These are phyloP conservation scores for Hebeloma cylindrosporum DNA, from an alignment of 768 basidiomycete species.

Conservation along the genomic window DNA sequence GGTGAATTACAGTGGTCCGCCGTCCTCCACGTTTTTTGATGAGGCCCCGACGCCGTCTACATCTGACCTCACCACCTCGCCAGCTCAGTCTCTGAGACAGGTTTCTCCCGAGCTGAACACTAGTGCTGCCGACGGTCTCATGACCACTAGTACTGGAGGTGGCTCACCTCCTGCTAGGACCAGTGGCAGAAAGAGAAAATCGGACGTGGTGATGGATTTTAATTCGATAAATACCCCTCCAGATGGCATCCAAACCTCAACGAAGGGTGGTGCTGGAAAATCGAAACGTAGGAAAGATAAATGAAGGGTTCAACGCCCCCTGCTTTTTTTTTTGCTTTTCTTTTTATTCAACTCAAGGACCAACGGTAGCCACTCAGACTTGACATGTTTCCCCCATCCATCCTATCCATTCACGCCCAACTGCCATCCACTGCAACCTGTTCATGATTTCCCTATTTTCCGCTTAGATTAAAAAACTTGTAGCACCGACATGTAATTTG, in stretches of 20 bases:
- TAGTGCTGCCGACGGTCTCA: conserved; percentile 7
- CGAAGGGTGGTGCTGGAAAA: conserved; percentile 8
- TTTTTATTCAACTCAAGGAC: too few species aligned
- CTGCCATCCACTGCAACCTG: too few species aligned
- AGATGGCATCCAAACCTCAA: background rate
- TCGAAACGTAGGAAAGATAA: conserved; percentile 26
- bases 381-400: too few species aligned
- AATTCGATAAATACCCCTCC: conserved; percentile 12
- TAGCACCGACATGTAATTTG: too few species aligned
- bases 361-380: too few species aligned
- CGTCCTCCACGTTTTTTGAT: conserved; percentile 28
- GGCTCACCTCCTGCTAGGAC: background rate
- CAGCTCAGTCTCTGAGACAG: conserved; percentile 22
- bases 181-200: conserved; percentile 39
- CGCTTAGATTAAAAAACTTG: too few species aligned
- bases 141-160: background rate
- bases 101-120: conserved; percentile 19
- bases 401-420: too few species aligned
- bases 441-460: too few species aligned
- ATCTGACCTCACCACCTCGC: conserved; percentile 22
- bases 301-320: too few species aligned
- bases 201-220: conserved; percentile 25
- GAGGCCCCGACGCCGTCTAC: conserved; percentile 27
- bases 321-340: too few species aligned
- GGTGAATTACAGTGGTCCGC: conserved; percentile 17